Conservation (phyloP, 1,139 yeast species). For the Lodderomyces beijingensis region DNA sequence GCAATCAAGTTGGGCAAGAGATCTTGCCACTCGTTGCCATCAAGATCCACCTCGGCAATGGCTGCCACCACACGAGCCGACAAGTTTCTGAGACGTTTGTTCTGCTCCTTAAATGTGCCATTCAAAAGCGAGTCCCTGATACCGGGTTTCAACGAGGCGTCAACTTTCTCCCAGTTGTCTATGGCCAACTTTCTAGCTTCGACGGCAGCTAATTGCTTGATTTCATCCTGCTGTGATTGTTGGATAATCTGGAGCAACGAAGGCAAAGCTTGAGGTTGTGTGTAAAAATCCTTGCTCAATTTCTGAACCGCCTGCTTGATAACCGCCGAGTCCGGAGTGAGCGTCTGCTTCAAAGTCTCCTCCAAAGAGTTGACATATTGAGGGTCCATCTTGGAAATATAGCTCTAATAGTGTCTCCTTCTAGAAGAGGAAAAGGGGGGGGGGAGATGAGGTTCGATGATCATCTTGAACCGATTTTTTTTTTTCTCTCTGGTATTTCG, state of each 20-base stretch:
- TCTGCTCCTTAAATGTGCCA: slow-evolving; percentile 54
- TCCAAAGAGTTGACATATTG: slow-evolving; percentile 68
- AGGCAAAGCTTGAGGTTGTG: slow-evolving; percentile 69
- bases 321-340: slow-evolving; percentile 70
- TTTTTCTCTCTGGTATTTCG: slow-evolving; percentile 5
- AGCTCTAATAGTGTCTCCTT: too few relatives aligned
- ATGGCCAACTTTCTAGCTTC: slow-evolving; percentile 84
- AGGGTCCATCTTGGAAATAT: slow-evolving; percentile 53
- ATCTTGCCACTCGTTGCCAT: slow-evolving; percentile 67
- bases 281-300: slow-evolving; percentile 71
- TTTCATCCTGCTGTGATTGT: slow-evolving; percentile 54
- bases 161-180: slow-evolving; percentile 64
- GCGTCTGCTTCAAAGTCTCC: slow-evolving; percentile 70
- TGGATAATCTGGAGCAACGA: slow-evolving; percentile 80
- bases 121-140: slow-evolving; percentile 68
- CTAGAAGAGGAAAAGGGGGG: neutral
- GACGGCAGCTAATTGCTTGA: slow-evolving; percentile 87
- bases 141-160: slow-evolving; percentile 48
- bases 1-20: slow-evolving; percentile 67
- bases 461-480: slow-evolving; percentile 4
- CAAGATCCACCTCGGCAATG: slow-evolving; percentile 73
- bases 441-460: slow-evolving; percentile 1
- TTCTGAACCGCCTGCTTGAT: slow-evolving; percentile 80
- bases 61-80: slow-evolving; percentile 86
- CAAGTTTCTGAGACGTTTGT: slow-evolving; percentile 78